phyloP scores from a whole-genome alignment of 371 early-diverging fungal genomes.

The Coemansia sp. region DNA sequence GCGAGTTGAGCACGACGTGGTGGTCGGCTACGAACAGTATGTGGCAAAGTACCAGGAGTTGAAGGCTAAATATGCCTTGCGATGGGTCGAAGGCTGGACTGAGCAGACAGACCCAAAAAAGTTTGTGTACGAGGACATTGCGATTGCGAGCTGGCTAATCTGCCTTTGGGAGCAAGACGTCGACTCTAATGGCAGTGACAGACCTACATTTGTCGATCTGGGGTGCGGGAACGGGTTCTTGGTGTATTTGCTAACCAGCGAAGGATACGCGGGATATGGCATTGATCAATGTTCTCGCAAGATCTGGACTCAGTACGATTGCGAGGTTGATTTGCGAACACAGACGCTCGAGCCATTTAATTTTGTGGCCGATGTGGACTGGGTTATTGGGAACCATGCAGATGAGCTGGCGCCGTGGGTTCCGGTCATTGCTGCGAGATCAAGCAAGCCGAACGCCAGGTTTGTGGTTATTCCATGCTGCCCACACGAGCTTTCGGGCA shows the following conservation, averaged over 20 bases:
- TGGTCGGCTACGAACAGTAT: constrained; percentile 70
- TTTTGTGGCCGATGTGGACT: constrained; percentile 60
- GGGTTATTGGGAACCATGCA: constrained; percentile 91
- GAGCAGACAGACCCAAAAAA: constrained; percentile 82
- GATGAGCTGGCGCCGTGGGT: constrained; percentile 91
- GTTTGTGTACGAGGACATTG: constrained; percentile 84
- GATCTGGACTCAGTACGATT: constrained; percentile 65
- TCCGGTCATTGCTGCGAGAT: constrained; percentile 72
- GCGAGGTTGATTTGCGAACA: constrained; percentile 47
- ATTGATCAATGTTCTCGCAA: constrained; percentile 76
- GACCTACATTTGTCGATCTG: constrained; percentile 75
- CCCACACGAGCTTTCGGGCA: constrained; percentile 70
- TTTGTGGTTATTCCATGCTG: constrained; percentile 86
- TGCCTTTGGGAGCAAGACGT: constrained; percentile 66
- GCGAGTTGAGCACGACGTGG: constrained; percentile 66
- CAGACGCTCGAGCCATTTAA: constrained; percentile 63
- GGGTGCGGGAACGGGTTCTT: constrained; percentile 93
- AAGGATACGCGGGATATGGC: constrained; percentile 79
- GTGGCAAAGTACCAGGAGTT: constrained; percentile 60
- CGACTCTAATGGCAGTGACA: neutral
- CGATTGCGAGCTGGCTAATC: constrained; percentile 77
- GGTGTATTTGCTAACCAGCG: constrained; percentile 72
- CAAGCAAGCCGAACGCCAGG: constrained; percentile 54
- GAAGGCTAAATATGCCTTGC: constrained; percentile 65
- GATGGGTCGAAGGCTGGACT: constrained; percentile 63